Evolutionary conservation across 78 protist species (phyloP).

Genomic region (Isochrysis galbana): DNA sequence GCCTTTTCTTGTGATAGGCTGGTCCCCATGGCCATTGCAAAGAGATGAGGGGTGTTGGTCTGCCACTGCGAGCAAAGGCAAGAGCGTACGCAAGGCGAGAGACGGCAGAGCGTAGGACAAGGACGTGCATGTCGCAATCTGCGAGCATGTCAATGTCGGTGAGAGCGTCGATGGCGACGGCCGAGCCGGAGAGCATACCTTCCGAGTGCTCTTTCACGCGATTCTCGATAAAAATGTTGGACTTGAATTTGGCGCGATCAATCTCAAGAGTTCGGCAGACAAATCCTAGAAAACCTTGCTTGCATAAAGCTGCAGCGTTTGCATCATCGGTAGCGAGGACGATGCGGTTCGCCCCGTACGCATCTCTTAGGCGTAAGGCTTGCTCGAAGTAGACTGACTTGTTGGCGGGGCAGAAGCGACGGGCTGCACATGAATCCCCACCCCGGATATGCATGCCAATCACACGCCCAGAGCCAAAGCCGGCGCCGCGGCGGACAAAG

Average conservation of each 20-base stretch:
- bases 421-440: neutral
- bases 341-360: neutral
- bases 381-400: neutral
- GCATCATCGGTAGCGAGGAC: neutral
- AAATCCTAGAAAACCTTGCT: neutral
- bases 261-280: neutral
- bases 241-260: neutral
- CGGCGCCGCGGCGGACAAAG: neutral
- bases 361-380: neutral
- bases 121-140: neutral
- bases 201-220: neutral
- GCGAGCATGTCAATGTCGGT: neutral
- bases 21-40: neutral
- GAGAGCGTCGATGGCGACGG: neutral
- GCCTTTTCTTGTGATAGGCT: neutral
- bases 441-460: conserved; percentile 10
- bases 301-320: neutral
- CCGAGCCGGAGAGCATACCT: neutral
- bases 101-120: neutral
- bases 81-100: neutral
- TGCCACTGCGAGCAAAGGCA: neutral
- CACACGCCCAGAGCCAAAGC: too few relatives aligned
- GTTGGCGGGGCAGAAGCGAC: neutral
- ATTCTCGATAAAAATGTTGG: neutral
- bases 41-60: neutral